Conservation (phyloP, 2,329 filamentous ascomycete species). For the Hymenoscyphus salicellus region DNA sequence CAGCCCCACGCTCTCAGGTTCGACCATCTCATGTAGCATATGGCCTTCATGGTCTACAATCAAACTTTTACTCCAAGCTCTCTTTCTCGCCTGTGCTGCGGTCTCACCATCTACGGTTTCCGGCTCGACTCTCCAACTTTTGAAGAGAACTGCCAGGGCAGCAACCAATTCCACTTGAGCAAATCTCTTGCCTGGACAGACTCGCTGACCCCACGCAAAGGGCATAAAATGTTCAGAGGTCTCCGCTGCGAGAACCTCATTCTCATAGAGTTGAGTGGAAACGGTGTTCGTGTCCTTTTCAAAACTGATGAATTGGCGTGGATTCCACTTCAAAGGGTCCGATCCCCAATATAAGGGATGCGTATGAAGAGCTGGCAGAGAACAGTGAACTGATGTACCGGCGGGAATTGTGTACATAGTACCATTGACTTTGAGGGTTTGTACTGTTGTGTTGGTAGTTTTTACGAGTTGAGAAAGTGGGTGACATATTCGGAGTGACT, state of each 20-base stretch:
- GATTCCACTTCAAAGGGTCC: not conserved
- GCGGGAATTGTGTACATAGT: not conserved
- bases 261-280: slow-evolving; percentile 1
- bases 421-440: slow-evolving; percentile 7
- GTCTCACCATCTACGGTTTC: not conserved
- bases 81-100: not conserved
- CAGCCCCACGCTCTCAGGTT: not conserved
- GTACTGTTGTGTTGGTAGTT: slow-evolving; percentile 28
- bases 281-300: not conserved
- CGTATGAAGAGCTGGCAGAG: not conserved
- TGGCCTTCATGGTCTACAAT: not conserved
- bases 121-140: not conserved
- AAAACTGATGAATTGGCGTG: not conserved
- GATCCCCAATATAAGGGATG: not conserved
- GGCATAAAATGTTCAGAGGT: slow-evolving; percentile 11
- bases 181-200: slow-evolving; percentile 23
- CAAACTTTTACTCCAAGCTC: not conserved
- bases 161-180: slow-evolving; percentile 22
- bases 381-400: not conserved
- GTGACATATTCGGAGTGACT: slow-evolving; percentile 51
- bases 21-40: not conserved
- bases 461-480: slow-evolving; percentile 54
- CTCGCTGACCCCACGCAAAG: slow-evolving; percentile 17
- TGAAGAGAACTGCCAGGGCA: slow-evolving; percentile 12
- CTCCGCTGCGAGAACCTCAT: slow-evolving; percentile 2